phyloP scores from a whole-genome alignment of 2,329 filamentous ascomycete genomes.

The Chrysoporthe puriensis region DNA sequence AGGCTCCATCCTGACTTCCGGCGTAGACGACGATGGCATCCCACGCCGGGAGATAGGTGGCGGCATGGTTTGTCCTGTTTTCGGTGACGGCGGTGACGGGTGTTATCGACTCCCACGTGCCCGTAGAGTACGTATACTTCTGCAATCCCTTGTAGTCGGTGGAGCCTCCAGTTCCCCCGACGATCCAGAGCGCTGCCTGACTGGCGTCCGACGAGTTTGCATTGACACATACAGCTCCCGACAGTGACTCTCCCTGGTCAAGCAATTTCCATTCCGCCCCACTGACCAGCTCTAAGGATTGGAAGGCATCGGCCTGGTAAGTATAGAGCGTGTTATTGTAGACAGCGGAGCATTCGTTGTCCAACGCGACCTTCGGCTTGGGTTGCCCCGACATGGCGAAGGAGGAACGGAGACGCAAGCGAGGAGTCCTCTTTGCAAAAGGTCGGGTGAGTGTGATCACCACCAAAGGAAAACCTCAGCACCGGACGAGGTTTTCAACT shows the following conservation, averaged over 20 bases:
- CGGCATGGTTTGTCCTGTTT: conserved; percentile 75
- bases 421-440: conserved; percentile 2
- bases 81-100: conserved; percentile 58
- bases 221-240: conserved; percentile 77
- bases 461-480: conserved; percentile 22
- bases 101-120: conserved; percentile 54
- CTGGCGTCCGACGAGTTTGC: conserved; percentile 62
- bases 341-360: conserved; percentile 80
- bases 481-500: conserved; percentile 22
- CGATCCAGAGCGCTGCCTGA: conserved; percentile 72
- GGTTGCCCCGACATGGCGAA: conserved; percentile 46
- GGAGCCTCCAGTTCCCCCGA: conserved; percentile 69
- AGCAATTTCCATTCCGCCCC: conserved; percentile 74
- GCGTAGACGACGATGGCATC: conserved; percentile 80
- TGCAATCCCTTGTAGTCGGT: conserved; percentile 75
- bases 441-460: conserved; percentile 8
- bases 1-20: conserved; percentile 66
- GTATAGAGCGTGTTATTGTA: conserved; percentile 83
- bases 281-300: conserved; percentile 69
- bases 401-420: conserved; percentile 7
- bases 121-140: conserved; percentile 59
- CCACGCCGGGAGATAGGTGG: conserved; percentile 71
- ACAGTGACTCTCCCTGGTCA: conserved; percentile 68
- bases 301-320: conserved; percentile 75
- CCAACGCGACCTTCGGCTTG: conserved; percentile 69